Conservation (phyloP, 345 rosid species). For the Hevea brasiliensis region DNA sequence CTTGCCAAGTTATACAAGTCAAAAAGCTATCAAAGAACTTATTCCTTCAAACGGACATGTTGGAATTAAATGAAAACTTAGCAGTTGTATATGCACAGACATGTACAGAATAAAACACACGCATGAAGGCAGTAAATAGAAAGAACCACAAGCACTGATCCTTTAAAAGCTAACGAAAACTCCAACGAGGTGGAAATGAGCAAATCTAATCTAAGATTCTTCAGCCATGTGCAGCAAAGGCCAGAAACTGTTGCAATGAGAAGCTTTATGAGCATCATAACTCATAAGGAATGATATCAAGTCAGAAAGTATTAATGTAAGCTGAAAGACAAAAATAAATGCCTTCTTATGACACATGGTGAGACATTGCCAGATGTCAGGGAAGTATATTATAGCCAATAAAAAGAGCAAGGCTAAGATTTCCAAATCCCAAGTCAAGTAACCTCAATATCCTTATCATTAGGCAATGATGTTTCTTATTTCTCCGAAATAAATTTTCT, state of each 20-base stretch:
- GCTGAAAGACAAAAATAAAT: background rate
- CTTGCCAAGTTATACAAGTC: background rate
- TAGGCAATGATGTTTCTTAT: background rate
- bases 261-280: background rate
- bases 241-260: background rate
- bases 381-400: background rate
- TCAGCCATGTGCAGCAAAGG: background rate
- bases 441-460: background rate
- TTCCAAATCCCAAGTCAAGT: background rate
- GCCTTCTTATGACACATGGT: background rate
- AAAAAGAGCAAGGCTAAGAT: background rate
- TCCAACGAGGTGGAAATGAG: background rate
- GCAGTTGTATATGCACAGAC: background rate
- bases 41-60: background rate
- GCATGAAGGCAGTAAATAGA: background rate
- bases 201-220: background rate
- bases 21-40: background rate
- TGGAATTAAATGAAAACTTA: background rate
- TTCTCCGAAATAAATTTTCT: background rate
- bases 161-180: background rate
- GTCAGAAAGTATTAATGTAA: no score
- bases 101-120: no score
- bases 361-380: background rate
- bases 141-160: background rate
- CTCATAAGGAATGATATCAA: no score